Evolutionary conservation across 1,284 basidiomycete species (phyloP).

Genomic region (Tilletia horrida): DNA sequence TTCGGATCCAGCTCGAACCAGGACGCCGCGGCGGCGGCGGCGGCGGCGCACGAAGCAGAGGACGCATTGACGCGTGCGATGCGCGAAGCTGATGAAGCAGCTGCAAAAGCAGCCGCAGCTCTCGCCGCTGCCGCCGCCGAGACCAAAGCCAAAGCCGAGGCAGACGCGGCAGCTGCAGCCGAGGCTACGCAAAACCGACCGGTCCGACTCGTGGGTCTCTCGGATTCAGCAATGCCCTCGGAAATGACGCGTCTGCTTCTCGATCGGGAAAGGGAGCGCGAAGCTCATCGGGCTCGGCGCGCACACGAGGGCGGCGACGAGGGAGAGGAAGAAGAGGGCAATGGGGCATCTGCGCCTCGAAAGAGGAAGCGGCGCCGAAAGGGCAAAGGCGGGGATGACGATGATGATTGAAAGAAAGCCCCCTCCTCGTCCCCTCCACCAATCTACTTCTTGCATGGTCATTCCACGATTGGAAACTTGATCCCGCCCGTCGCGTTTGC

Average conservation of each 20-base stretch:
- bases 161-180: neutral
- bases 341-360: neutral
- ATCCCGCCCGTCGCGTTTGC: too few species aligned
- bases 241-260: slow-evolving; percentile 14
- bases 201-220: neutral
- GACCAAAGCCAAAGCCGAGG: neutral
- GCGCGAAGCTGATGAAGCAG: slow-evolving; percentile 6
- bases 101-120: neutral
- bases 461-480: too few species aligned
- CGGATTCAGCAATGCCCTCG: slow-evolving; percentile 3
- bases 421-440: neutral
- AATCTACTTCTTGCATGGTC: too few species aligned
- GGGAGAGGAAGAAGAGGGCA: neutral
- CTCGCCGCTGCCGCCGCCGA: neutral
- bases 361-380: neutral
- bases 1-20: slow-evolving; percentile 1
- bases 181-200: neutral
- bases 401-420: neutral
- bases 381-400: slow-evolving; percentile 10
- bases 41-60: slow-evolving; percentile 12
- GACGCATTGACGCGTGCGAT: slow-evolving; percentile 1
- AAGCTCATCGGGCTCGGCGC: neutral
- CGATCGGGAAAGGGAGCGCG: slow-evolving; percentile 1
- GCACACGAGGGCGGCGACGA: neutral
- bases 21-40: too few species aligned